Percentiles rank a stretch among this genome's conserved stretches.
Conservation (phyloP, 2,329 filamentous ascomycete genomes). For the Calonectria ilicicola region DNA sequence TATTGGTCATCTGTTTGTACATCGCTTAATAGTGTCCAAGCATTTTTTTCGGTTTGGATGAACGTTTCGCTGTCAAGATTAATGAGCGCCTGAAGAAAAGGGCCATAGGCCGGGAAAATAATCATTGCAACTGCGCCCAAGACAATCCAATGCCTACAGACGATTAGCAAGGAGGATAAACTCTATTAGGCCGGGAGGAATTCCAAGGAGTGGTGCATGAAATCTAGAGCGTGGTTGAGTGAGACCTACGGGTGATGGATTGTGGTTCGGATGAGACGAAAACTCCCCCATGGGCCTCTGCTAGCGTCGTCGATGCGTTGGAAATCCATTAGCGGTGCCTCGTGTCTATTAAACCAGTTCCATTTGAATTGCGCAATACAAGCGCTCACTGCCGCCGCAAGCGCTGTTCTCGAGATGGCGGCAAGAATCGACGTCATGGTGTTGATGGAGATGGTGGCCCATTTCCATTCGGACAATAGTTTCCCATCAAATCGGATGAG, state of each 20-base stretch:
- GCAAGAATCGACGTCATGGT: slow-evolving; percentile 26
- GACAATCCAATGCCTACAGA: slow-evolving; percentile 17
- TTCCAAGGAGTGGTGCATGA: neutral
- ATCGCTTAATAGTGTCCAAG: neutral
- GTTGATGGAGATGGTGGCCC: slow-evolving; percentile 15
- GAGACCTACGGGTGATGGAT: slow-evolving; percentile 18
- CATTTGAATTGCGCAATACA: slow-evolving; percentile 32
- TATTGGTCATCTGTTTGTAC: neutral
- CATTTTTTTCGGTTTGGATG: neutral
- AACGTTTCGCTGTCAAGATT: neutral
- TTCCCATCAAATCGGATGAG: slow-evolving; percentile 1
- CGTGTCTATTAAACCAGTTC: slow-evolving; percentile 24
- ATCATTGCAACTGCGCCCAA: slow-evolving; percentile 15
- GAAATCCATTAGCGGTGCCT: slow-evolving; percentile 24
- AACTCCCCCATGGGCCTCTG: slow-evolving; percentile 23
- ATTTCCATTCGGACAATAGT: slow-evolving; percentile 24
- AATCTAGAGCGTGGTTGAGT: neutral
- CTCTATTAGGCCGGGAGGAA: no score
- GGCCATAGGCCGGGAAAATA: slow-evolving; percentile 13
- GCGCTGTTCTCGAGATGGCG: neutral
- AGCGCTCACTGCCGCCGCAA: slow-evolving; percentile 16
- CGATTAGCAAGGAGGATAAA: neutral
- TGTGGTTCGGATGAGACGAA: slow-evolving; percentile 18
- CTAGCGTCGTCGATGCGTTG: slow-evolving; percentile 32
- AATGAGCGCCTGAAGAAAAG: slow-evolving; percentile 20